phyloP scores from a whole-genome alignment of 2,329 filamentous ascomycete species.

The Epichloe typhina region DNA sequence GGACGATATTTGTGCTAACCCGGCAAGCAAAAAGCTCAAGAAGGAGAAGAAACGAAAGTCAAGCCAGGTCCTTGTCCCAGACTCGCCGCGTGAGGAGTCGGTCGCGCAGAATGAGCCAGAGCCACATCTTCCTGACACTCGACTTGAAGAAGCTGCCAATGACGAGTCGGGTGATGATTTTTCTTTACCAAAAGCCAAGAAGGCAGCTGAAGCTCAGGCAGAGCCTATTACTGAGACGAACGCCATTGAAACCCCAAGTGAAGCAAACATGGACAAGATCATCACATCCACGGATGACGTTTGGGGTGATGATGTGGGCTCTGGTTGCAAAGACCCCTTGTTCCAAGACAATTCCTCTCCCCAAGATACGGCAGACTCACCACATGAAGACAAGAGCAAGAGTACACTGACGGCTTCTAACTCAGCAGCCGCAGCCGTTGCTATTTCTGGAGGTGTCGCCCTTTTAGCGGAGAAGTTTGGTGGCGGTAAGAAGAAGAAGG shows the following conservation, averaged over 20 bases:
- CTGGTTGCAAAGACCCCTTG: not conserved
- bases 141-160: not conserved
- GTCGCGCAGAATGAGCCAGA: not conserved
- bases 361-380: not conserved
- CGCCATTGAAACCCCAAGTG: not conserved
- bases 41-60: constrained; percentile 19
- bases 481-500: constrained; percentile 13
- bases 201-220: constrained; percentile 2
- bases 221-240: constrained; percentile 1
- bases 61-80: constrained; percentile 6
- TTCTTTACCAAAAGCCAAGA: constrained; percentile 11
- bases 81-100: not conserved
- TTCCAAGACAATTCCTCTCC: not conserved
- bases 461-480: constrained; percentile 23
- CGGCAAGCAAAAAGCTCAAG: constrained; percentile 13
- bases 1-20: not conserved
- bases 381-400: not conserved
- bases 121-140: not conserved
- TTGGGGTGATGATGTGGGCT: not conserved
- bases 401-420: constrained; percentile 10
- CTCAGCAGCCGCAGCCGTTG: constrained; percentile 11
- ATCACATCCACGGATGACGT: not conserved
- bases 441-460: constrained; percentile 18
- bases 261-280: not conserved
- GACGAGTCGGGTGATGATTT: constrained; percentile 5